Conservation (phyloP, 257 asterid genomes). For the Scutellaria galericulata region DNA sequence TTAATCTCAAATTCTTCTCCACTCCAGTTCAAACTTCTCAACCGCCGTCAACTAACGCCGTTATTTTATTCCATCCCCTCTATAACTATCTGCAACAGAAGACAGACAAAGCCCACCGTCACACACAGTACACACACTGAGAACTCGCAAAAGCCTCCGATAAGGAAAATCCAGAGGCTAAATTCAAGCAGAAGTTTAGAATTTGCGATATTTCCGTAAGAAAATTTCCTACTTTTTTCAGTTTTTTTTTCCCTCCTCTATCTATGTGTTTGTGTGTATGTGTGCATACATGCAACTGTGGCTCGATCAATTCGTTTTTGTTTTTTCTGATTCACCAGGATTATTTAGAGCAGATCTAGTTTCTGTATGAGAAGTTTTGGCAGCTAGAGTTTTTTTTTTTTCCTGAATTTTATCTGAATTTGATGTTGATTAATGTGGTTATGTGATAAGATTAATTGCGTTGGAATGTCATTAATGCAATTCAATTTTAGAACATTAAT, state of each 20-base stretch:
- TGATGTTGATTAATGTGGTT: constrained; percentile 32
- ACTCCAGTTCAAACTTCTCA: constrained; percentile 46
- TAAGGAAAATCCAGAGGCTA: constrained; percentile 31
- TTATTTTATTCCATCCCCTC: constrained; percentile 37
- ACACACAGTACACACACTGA: constrained; percentile 29
- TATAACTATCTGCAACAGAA: constrained; percentile 50
- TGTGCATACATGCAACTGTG: constrained; percentile 15
- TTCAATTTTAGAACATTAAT: constrained; percentile 4
- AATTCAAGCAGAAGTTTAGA: constrained; percentile 17
- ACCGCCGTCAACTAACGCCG: constrained; percentile 61
- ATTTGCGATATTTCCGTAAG: constrained; percentile 35
- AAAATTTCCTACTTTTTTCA: constrained; percentile 24
- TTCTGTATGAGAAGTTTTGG: constrained; percentile 3
- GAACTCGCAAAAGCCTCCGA: constrained; percentile 34
- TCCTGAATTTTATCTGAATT: constrained; percentile 4
- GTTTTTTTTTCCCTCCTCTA: background rate
- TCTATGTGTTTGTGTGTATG: background rate
- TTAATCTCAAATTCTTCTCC: constrained; percentile 27
- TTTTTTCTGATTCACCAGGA: constrained; percentile 22
- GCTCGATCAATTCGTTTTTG: constrained; percentile 32
- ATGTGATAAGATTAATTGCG: background rate
- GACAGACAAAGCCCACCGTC: constrained; percentile 41
- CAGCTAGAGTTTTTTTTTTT: background rate
- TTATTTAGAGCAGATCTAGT: constrained; percentile 36
- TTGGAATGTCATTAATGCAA: constrained; percentile 9